Percentiles rank a stretch among this genome's conserved stretches.
These are phyloP conservation scores for Skeletonema grethae DNA, from an alignment of 108 stramenopile genomes.

Conservation along the genomic window DNA sequence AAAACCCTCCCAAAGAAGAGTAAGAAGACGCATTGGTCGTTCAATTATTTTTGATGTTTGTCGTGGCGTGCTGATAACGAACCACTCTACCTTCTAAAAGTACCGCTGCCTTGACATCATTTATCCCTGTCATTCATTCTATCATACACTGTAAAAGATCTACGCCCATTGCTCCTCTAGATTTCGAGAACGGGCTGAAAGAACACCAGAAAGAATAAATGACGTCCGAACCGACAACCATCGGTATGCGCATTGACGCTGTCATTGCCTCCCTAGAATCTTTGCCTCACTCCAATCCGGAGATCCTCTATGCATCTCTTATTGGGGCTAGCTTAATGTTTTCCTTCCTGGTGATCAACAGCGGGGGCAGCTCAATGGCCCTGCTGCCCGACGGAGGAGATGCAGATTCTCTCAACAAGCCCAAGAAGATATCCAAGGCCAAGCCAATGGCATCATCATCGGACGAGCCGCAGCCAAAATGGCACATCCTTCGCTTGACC, in stretches of 20 bases:
- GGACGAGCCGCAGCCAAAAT: conserved; percentile 67
- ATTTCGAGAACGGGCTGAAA: neutral
- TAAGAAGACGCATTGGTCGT: too few species aligned
- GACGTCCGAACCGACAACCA: conserved; percentile 20
- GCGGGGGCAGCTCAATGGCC: conserved; percentile 42
- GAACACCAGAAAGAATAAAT: neutral
- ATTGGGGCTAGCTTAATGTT: conserved; percentile 65
- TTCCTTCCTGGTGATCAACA: conserved; percentile 64
- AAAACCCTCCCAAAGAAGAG: too few species aligned
- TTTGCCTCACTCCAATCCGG: conserved; percentile 51
- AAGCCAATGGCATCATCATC: conserved; percentile 1
- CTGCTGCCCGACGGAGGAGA: conserved; percentile 5
- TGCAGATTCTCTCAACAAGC: conserved; percentile 12
- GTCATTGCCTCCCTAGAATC: conserved; percentile 53
- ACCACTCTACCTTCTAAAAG: too few species aligned
- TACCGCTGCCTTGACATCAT: too few species aligned
- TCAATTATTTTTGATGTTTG: too few species aligned
- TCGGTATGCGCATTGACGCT: conserved; percentile 51
- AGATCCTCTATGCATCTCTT: conserved; percentile 57
- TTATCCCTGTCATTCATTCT: too few species aligned
- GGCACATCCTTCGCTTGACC: conserved; percentile 78
- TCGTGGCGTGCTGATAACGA: too few species aligned
- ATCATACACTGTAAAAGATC: too few species aligned
- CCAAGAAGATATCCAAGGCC: conserved; percentile 15
- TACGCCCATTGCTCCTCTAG: too few species aligned